Percentiles rank a stretch among this genome's conserved stretches.
Conservation (phyloP, 768 basidiomycete genomes). For the Lepiota subincarnata region DNA sequence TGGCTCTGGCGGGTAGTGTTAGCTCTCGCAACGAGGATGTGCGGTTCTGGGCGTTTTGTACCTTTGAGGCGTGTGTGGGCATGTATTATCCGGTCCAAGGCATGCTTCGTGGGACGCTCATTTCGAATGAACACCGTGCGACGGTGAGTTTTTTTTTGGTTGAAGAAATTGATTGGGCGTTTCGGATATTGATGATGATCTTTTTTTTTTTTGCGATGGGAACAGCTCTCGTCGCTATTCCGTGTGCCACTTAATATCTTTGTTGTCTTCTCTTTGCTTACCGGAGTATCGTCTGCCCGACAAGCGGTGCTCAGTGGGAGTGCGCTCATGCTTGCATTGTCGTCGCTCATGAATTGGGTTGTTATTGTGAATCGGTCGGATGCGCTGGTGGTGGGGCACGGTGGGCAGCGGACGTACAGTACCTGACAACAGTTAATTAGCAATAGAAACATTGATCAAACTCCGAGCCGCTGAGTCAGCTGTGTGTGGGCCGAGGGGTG, state of each 20-base stretch:
- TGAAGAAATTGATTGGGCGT: background rate
- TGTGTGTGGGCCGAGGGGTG: background rate
- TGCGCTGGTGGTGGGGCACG: background rate
- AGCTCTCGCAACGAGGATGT: constrained; percentile 37
- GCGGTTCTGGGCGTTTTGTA: constrained; percentile 71
- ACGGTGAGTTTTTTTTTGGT: constrained; percentile 42
- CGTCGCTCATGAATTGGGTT: constrained; percentile 53
- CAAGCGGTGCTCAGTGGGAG: constrained; percentile 56
- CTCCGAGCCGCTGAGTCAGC: constrained; percentile 9
- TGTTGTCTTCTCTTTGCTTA: constrained; percentile 64
- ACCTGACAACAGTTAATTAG: no score
- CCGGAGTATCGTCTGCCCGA: constrained; percentile 64
- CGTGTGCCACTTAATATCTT: constrained; percentile 74
- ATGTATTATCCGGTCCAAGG: constrained; percentile 80
- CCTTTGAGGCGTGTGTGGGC: constrained; percentile 73
- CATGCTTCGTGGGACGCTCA: constrained; percentile 62
- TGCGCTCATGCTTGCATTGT: constrained; percentile 52
- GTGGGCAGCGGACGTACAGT: background rate
- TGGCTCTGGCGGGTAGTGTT: constrained; percentile 51
- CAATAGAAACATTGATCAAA: no score
- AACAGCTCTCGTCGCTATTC: constrained; percentile 63
- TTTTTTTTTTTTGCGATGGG: background rate
- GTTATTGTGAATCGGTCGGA: constrained; percentile 35
- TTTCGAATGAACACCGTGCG: constrained; percentile 69
- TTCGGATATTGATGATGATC: background rate